A percentile compares a stretch with the other conserved stretches of the same genome.
Evolutionary conservation across 2,329 filamentous ascomycete species (phyloP).

Genomic region (Lachnellula occidentalis): DNA sequence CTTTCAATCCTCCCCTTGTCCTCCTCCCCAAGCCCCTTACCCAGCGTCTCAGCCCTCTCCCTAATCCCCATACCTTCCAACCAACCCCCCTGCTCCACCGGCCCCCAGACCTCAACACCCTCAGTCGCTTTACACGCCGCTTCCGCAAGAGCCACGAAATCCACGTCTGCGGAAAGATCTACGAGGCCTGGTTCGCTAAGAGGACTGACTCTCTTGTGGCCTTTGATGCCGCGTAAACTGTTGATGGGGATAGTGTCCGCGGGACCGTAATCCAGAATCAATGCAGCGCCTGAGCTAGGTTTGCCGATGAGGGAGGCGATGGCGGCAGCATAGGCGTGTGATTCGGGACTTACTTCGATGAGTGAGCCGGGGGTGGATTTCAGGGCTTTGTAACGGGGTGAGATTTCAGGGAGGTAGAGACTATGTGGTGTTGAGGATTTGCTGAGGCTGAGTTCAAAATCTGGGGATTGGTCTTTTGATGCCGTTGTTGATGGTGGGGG

Average conservation of each 20-base stretch:
- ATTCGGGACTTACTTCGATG: slow-evolving; percentile 88
- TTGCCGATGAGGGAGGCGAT: slow-evolving; percentile 82
- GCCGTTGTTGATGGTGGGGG: slow-evolving; percentile 48
- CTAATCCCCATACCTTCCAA: slow-evolving; percentile 75
- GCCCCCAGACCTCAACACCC: slow-evolving; percentile 86
- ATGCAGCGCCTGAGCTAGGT: slow-evolving; percentile 69
- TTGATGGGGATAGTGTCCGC: slow-evolving; percentile 74
- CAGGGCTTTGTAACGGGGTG: slow-evolving; percentile 70
- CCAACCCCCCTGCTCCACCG: slow-evolving; percentile 79
- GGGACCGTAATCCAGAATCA: slow-evolving; percentile 96
- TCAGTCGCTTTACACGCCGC: slow-evolving; percentile 68
- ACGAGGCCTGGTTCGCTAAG: slow-evolving; percentile 76
- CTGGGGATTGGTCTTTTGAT: slow-evolving; percentile 50
- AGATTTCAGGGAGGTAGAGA: slow-evolving; percentile 77
- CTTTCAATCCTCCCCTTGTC: slow-evolving; percentile 59
- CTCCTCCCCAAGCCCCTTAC: slow-evolving; percentile 45
- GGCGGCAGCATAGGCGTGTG: slow-evolving; percentile 70
- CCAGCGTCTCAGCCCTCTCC: slow-evolving; percentile 66
- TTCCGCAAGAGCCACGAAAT: slow-evolving; percentile 84
- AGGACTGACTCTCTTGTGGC: slow-evolving; percentile 71
- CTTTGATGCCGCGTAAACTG: slow-evolving; percentile 81
- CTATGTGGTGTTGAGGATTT: slow-evolving; percentile 74
- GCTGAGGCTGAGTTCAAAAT: slow-evolving; percentile 83
- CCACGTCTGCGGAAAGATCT: slow-evolving; percentile 88
- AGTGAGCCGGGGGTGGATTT: slow-evolving; percentile 62